Base-by-base conservation (phyloP, 805 yeast genomes). In the Starmerella cellae region DNA sequence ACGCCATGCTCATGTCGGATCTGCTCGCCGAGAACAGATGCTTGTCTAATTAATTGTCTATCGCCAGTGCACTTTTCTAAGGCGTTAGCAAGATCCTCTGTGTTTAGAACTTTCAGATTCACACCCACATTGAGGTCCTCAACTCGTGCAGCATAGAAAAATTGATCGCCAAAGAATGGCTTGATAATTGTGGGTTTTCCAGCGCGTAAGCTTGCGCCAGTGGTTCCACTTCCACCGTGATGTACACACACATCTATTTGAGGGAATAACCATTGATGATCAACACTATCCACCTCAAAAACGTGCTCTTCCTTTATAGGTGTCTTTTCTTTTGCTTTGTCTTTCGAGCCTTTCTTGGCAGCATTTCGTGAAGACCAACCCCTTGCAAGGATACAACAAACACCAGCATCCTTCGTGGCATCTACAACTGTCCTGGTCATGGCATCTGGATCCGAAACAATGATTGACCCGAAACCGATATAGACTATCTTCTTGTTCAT, bases 161-260 rank as follows among this genome's bases (percentile, higher is more conserved):
- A 87, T 61, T 88, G 97, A 60, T 88, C 97, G 0, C 95, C 97
- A 59, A 88, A 88, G 56, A 88, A 88, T 2, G 97, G 97, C 59
- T 87, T 88, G 53, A 88, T 75, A 27, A 88, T 71, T 0, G 94
- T 84, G 1, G 97, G 96, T 26, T 81, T 60, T 0, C 97, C 97
- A 13, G 82, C 79, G 47, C 87, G 67, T 42, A 88, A 59, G 2
- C 93, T 72, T 0, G 95, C 95, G 6, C 97, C 97, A 0, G 96
- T 88, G 0, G 96, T 83, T 1, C 97, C 97, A 0, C 94, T 79
- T 0, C 97, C 97, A 31, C 97, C 97, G 58, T 88, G 97, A 58
- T 88, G 97, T 3, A 88, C 95, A 0, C 94, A 94, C 0, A 88
- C 95, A 61, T 88, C 95, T 35, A 88, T 66, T 47, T 74, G 75